Percentiles rank a stretch among this genome's conserved stretches.
These are phyloP conservation scores for Chlorella variabilis DNA, from an alignment of 163 green algal species.

Conservation along the genomic window DNA sequence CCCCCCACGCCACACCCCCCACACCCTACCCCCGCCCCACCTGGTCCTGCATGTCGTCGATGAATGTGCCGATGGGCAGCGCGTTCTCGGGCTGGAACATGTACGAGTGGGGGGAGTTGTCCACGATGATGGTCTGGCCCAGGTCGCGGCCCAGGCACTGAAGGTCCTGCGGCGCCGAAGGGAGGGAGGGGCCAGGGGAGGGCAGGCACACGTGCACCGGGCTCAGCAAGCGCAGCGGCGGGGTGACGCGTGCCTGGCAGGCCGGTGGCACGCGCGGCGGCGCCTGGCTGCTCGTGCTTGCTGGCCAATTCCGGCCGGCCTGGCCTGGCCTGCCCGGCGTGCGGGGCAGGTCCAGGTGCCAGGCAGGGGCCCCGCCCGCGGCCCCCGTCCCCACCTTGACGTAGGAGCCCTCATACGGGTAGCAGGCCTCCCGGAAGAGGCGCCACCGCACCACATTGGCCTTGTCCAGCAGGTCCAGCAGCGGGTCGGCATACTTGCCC, in stretches of 20 bases:
- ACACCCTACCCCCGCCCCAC: slow-evolving; percentile 1
- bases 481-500: slow-evolving; percentile 96
- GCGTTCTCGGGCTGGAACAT: slow-evolving; percentile 97
- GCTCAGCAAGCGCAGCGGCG: not conserved
- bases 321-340: too few species aligned
- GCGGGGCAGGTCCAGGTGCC: too few species aligned
- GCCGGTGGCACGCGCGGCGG: too few species aligned
- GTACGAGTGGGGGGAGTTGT: slow-evolving; percentile 98
- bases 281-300: too few species aligned
- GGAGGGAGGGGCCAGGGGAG: not conserved
- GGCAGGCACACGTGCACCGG: too few species aligned
- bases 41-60: slow-evolving; percentile 88
- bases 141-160: slow-evolving; percentile 87
- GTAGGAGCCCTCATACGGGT: slow-evolving; percentile 92
- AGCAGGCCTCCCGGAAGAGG: slow-evolving; percentile 96
- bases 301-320: not conserved
- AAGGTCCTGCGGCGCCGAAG: slow-evolving; percentile 69
- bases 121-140: slow-evolving; percentile 90
- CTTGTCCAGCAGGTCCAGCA: slow-evolving; percentile 95
- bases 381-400: slow-evolving; percentile 88
- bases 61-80: slow-evolving; percentile 92
- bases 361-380: too few species aligned
- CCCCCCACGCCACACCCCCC: not conserved
- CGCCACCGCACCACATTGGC: slow-evolving; percentile 82
- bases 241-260: too few species aligned